Conservation (phyloP, 495 filamentous ascomycete genomes). For the Alectoria sarmentosa region DNA sequence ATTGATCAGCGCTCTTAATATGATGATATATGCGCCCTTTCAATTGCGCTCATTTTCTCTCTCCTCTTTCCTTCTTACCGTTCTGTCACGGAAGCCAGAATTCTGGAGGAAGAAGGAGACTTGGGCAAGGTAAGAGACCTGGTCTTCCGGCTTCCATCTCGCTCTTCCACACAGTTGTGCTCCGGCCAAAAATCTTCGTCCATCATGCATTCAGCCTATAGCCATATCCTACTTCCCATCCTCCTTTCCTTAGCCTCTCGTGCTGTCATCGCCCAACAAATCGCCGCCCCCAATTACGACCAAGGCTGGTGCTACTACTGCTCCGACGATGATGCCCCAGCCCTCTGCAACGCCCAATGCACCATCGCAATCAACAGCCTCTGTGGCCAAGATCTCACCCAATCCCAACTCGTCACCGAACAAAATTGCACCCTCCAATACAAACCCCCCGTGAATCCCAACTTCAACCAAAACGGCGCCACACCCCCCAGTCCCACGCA, state of each 20-base stretch:
- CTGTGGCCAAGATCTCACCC: constrained; percentile 6
- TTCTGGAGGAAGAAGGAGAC: too few relatives aligned
- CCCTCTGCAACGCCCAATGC: constrained; percentile 18
- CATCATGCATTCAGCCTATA: background rate
- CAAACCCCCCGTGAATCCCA: constrained; percentile 6
- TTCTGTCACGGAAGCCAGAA: background rate
- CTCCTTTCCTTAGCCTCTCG: background rate
- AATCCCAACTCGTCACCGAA: constrained; percentile 2
- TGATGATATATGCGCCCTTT: background rate
- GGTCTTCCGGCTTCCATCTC: background rate
- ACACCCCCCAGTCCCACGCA: background rate
- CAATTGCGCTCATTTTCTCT: background rate
- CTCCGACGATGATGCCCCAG: constrained; percentile 13
- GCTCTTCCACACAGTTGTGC: background rate
- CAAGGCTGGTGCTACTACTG: constrained; percentile 20
- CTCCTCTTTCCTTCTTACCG: background rate
- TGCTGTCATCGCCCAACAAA: background rate
- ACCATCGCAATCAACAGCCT: constrained; percentile 2
- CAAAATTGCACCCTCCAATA: constrained; percentile 17
- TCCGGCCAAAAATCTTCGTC: too few relatives aligned
- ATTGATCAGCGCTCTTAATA: background rate
- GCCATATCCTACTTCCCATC: background rate
- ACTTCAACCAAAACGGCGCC: background rate
- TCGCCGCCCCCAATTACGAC: background rate
- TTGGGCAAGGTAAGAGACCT: background rate